A percentile compares a stretch with the other conserved stretches of the same genome.
Conservation (phyloP, 139 green algal species). For the Chlamydomonas asymmetrica region DNA sequence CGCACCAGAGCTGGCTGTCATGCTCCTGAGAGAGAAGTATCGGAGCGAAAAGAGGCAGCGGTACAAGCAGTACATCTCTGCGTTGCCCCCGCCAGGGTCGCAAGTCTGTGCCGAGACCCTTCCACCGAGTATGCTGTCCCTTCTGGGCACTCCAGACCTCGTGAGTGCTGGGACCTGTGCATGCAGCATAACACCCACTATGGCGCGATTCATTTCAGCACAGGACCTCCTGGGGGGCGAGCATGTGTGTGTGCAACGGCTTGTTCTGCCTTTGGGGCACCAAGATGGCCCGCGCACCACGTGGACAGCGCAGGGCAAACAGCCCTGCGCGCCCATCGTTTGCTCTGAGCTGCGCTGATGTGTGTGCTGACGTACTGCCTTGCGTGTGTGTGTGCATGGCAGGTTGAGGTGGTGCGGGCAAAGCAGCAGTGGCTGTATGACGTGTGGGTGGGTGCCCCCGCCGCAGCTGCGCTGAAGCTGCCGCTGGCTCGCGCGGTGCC, state of each 20-base stretch:
- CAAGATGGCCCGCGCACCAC: neutral
- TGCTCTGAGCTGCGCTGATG: neutral
- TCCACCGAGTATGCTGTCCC: too few relatives aligned
- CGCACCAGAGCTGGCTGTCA: constrained; percentile 7
- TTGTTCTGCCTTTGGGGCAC: neutral
- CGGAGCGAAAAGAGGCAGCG: neutral
- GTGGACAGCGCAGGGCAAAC: constrained; percentile 7
- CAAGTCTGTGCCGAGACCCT: neutral
- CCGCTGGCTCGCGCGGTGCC: constrained; percentile 17
- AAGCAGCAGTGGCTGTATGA: constrained; percentile 20
- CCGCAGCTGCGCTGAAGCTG: neutral
- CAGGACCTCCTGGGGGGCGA: neutral
- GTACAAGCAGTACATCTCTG: constrained; percentile 11
- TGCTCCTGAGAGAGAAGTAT: constrained; percentile 10
- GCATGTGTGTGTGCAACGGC: neutral
- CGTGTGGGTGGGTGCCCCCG: constrained; percentile 7
- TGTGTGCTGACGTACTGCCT: neutral
- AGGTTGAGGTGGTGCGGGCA: neutral
- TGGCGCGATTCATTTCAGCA: too few relatives aligned
- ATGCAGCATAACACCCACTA: too few relatives aligned
- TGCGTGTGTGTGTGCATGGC: neutral
- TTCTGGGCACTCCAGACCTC: too few relatives aligned
- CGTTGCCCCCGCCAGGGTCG: constrained; percentile 8
- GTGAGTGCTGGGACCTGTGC: too few relatives aligned
- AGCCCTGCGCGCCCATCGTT: neutral